These are phyloP conservation scores for Rhododendron griersonianum DNA, from an alignment of 148 eudicot species.

Conservation along the genomic window DNA sequence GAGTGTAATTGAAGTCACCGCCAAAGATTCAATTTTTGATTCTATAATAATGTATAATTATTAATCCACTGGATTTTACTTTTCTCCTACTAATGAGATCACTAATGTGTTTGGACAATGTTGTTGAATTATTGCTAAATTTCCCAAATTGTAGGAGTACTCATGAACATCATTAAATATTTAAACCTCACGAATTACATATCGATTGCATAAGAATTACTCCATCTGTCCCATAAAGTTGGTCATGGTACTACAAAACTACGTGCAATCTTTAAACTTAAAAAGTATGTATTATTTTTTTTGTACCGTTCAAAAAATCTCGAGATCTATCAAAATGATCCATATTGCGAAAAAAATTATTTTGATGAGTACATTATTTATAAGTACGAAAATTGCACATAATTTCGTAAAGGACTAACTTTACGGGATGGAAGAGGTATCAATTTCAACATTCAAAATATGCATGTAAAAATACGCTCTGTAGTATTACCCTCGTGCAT, in stretches of 20 bases:
- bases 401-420: no score
- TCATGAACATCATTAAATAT: neutral
- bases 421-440: no score
- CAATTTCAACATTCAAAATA: neutral
- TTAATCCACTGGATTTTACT: constrained; percentile 2
- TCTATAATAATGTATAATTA: neutral
- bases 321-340: no score
- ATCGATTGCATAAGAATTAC: neutral
- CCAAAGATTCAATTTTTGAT: neutral
- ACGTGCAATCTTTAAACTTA: no score
- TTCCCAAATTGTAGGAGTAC: neutral
- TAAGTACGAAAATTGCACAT: no score
- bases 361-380: no score
- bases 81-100: neutral
- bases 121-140: neutral
- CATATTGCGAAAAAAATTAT: no score
- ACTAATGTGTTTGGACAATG: neutral
- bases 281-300: no score
- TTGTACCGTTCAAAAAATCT: no score
- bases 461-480: neutral
- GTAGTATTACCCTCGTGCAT: neutral
- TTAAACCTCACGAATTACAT: neutral
- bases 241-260: no score
- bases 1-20: neutral
- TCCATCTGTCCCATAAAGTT: no score